Evolutionary conservation across 106 monocot species (phyloP).

Genomic region (Xerophyta viscosa): DNA sequence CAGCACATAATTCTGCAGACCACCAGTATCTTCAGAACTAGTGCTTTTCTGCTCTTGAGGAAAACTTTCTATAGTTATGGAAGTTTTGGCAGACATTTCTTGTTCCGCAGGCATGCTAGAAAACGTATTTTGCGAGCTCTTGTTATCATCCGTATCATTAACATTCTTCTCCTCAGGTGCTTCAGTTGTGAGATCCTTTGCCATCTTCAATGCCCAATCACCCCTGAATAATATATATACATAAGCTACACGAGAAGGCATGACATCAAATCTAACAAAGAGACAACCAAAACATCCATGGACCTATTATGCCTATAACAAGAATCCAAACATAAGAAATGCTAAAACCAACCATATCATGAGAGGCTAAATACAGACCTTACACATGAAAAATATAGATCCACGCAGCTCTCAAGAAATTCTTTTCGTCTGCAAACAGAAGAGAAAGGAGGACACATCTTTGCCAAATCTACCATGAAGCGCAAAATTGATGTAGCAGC

Average conservation of each 20-base stretch:
- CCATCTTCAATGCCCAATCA: slow-evolving; percentile 73
- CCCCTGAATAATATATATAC: no score
- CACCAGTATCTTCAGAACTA: slow-evolving; percentile 46
- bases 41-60: slow-evolving; percentile 70
- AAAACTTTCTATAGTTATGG: slow-evolving; percentile 55
- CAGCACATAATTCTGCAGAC: slow-evolving; percentile 17
- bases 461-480: slow-evolving; percentile 96
- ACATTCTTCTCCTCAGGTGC: slow-evolving; percentile 39
- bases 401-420: slow-evolving; percentile 93
- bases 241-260: no score
- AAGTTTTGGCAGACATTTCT: slow-evolving; percentile 60
- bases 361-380: slow-evolving; percentile 43
- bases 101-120: slow-evolving; percentile 54
- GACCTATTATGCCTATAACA: no score
- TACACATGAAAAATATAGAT: slow-evolving; percentile 95
- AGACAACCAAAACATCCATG: no score
- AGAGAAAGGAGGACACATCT: slow-evolving; percentile 88
- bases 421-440: slow-evolving; percentile 76
- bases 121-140: slow-evolving; percentile 44
- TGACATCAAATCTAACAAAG: no score
- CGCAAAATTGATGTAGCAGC: slow-evolving; percentile 73
- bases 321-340: no score
- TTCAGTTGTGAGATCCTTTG: slow-evolving; percentile 54
- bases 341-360: background rate
- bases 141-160: slow-evolving; percentile 53